A percentile compares a stretch with the other conserved stretches of the same genome.
Evolutionary conservation across 176 grass and related monocot species (phyloP).

Genomic region (Microstegium vimineum): DNA sequence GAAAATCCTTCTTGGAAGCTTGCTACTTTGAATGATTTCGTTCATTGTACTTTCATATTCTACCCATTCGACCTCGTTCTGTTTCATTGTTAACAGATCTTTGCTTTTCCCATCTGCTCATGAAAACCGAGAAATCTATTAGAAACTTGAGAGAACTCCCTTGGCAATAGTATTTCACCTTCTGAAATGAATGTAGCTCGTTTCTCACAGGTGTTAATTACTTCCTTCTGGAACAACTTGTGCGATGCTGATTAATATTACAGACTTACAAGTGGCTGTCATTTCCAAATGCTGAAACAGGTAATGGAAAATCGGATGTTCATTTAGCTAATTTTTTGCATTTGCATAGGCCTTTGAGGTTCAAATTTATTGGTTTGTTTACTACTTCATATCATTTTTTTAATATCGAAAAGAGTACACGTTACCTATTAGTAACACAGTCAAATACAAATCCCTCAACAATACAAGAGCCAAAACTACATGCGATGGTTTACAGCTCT

Average conservation of each 20-base stretch:
- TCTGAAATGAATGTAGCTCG: background rate
- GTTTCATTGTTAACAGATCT: conserved; percentile 91
- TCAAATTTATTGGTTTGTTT: background rate
- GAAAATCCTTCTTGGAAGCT: conserved; percentile 67
- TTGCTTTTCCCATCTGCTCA: conserved; percentile 94
- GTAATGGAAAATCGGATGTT: background rate
- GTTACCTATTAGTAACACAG: background rate
- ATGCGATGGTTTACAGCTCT: background rate
- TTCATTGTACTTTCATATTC: conserved; percentile 56
- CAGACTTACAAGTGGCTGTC: background rate
- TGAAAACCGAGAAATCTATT: background rate
- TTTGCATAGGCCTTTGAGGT: background rate
- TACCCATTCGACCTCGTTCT: conserved; percentile 73
- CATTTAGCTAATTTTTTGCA: background rate
- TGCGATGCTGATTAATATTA: background rate
- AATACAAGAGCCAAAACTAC: background rate
- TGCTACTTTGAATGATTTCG: conserved; percentile 60
- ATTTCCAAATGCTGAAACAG: background rate
- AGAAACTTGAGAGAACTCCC: background rate
- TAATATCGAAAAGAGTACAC: background rate
- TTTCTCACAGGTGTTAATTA: background rate
- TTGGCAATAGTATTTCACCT: background rate
- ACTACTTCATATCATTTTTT: background rate
- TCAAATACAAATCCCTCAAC: background rate
- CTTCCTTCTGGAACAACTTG: background rate